Conservation (phyloP, 495 filamentous ascomycete genomes). For the Sporormia fimetaria region DNA sequence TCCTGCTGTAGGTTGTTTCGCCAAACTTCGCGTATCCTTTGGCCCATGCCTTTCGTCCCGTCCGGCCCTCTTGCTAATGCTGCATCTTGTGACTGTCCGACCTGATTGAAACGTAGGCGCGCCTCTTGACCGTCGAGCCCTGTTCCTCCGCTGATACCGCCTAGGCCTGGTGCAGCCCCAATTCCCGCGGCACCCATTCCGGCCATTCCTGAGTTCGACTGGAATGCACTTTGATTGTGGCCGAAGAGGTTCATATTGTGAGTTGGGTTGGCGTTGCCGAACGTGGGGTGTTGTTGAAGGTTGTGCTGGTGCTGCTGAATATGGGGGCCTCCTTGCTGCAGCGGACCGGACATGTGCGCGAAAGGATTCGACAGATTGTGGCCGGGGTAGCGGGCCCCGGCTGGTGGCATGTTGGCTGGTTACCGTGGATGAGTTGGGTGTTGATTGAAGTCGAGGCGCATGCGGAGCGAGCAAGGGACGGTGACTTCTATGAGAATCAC, state of each 20-base stretch:
- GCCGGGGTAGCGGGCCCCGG: conserved; percentile 44
- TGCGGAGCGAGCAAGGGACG: background rate
- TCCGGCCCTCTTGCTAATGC: conserved; percentile 29
- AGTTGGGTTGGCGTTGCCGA: conserved; percentile 40
- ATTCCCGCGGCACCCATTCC: conserved; percentile 28
- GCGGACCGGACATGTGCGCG: conserved; percentile 35
- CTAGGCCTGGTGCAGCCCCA: conserved; percentile 28
- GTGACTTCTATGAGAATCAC: too few species aligned
- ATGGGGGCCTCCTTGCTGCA: conserved; percentile 36
- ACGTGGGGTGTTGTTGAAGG: conserved; percentile 47
- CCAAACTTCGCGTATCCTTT: conserved; percentile 88
- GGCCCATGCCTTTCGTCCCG: conserved; percentile 41
- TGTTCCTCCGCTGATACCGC: conserved; percentile 50
- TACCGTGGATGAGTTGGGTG: conserved; percentile 3
- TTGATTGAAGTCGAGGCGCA: conserved; percentile 5
- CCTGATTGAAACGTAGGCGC: conserved; percentile 73
- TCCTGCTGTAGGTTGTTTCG: conserved; percentile 81
- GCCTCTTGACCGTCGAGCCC: conserved; percentile 84
- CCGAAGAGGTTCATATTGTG: conserved; percentile 27
- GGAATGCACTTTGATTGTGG: conserved; percentile 21
- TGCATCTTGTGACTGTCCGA: conserved; percentile 58
- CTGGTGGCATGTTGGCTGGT: conserved; percentile 39
- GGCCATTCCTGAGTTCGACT: conserved; percentile 23
- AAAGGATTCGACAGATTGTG: conserved; percentile 43
- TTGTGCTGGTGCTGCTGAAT: conserved; percentile 49